phyloP scores from a whole-genome alignment of 192 early-diverging fungal species.

The Kickxella alabastrina region DNA sequence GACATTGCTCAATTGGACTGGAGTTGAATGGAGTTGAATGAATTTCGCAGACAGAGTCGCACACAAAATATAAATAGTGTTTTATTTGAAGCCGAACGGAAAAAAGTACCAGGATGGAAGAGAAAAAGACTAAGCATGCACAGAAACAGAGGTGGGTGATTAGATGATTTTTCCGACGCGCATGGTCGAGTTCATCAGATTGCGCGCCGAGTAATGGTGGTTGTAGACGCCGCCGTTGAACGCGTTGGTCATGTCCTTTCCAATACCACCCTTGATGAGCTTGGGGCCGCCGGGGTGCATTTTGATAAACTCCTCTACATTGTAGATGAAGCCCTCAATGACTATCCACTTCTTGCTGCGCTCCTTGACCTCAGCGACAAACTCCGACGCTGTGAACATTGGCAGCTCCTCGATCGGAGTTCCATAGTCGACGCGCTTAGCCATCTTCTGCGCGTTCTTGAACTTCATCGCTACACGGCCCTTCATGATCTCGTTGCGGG shows the following conservation, averaged over 20 bases:
- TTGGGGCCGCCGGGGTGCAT: constrained; percentile 82
- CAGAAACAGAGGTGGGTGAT: too few species aligned
- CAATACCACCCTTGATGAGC: constrained; percentile 65
- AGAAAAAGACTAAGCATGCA: too few species aligned
- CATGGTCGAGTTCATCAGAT: constrained; percentile 70
- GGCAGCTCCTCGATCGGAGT: constrained; percentile 64
- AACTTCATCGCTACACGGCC: constrained; percentile 69
- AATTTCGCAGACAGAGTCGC: too few species aligned
- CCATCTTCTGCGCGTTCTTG: constrained; percentile 67
- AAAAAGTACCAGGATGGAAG: too few species aligned
- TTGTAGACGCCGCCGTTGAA: constrained; percentile 90
- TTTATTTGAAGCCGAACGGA: too few species aligned
- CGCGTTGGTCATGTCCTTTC: constrained; percentile 77
- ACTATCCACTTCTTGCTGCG: constrained; percentile 68
- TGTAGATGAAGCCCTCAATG: constrained; percentile 79
- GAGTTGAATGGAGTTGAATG: too few species aligned
- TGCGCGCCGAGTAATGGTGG: constrained; percentile 81
- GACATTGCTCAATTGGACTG: too few species aligned
- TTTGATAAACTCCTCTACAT: constrained; percentile 74
- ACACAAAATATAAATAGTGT: too few species aligned
- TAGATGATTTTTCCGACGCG: constrained; percentile 57
- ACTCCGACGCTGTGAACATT: constrained; percentile 60
- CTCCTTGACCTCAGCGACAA: constrained; percentile 60
- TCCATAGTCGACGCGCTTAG: constrained; percentile 72
- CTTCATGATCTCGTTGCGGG: constrained; percentile 75